Evolutionary conservation across 495 filamentous ascomycete species (phyloP), one percentile per base, ranked within the genome.

Genomic region (Cercophora sp.): DNA sequence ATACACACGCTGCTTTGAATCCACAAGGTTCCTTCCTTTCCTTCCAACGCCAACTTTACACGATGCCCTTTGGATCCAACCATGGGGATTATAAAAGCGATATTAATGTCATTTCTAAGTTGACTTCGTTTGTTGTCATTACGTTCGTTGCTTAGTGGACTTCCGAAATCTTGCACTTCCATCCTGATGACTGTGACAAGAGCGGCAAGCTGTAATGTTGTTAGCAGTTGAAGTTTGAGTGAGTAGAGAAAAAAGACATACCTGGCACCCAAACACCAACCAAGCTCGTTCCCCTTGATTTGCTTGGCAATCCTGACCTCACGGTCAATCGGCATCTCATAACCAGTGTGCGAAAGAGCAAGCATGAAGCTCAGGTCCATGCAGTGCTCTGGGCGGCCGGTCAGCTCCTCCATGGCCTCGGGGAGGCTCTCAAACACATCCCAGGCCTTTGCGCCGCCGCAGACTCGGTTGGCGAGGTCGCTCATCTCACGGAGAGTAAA

Each of bases 241-340:
- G 22, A 23, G 22, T 20, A 11, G 27, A 26, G 27, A 32, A 29
- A 45, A 29, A 44, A 60, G 55, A 56, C 82, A 72, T 79, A 91
- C 89, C 89, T 96, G 53, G 93, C 93, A 61, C 93, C 93, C 67
- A 98, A 75, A 73, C 91, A 96, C 93, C 93, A 98, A 42, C 93
- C 93, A 51, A 98, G 72, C 77, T 98, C 94, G 69, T 96, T 96
- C 27, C 84, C 84, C 77, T 92, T 92, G 60, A 97, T 93, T 80
- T 96, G 92, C 87, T 98, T 97, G 24, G 93, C 93, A 59, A 96
- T 94, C 77, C 87, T 89, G 48, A 98, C 91, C 72, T 97, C 92
- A 18, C 93, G 82, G 52, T 93, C 88, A 61, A 97, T 79, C 4
- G 91, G 91, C 91, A 98, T 97, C 58, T 96, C 93, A 68, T 98